A percentile compares a stretch with the other conserved stretches of the same genome.
phyloP scores from a whole-genome alignment of 108 stramenopile species.

The Licmophora abbreviata region DNA sequence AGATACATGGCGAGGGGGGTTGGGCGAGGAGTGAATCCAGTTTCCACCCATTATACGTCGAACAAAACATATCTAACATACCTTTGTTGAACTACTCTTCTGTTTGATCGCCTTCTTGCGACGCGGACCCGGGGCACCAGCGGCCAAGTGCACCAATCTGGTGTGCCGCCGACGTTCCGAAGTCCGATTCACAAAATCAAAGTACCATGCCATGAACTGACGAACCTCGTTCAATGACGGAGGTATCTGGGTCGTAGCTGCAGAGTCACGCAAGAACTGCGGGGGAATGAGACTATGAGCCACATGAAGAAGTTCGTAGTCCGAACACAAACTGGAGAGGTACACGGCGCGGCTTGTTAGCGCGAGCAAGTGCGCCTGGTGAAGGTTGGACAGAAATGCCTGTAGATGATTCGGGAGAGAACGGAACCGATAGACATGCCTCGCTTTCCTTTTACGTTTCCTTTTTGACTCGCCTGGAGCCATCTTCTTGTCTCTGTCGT shows the following conservation, averaged over 20 bases:
- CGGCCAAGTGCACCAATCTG: constrained; percentile 21
- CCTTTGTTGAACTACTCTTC: no score
- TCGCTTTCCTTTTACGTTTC: constrained; percentile 19
- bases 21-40: neutral
- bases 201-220: constrained; percentile 34
- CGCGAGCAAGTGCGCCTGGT: constrained; percentile 42
- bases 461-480: neutral
- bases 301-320: constrained; percentile 13
- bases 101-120: neutral
- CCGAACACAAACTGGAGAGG: constrained; percentile 24
- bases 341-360: constrained; percentile 17
- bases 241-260: neutral
- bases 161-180: constrained; percentile 21
- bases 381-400: constrained; percentile 26
- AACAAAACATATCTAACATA: no score
- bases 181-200: constrained; percentile 34
- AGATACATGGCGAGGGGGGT: neutral
- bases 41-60: no score
- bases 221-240: constrained; percentile 14
- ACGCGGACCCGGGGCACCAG: constrained; percentile 19
- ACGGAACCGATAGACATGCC: constrained; percentile 22
- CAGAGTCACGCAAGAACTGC: constrained; percentile 11
- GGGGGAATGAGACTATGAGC: constrained; percentile 56
- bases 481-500: neutral
- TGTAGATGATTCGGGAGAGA: constrained; percentile 29